Percentiles rank a stretch among this genome's conserved stretches.
Conservation (phyloP, 306 rosid species). For the Canavalia ensiformis region DNA sequence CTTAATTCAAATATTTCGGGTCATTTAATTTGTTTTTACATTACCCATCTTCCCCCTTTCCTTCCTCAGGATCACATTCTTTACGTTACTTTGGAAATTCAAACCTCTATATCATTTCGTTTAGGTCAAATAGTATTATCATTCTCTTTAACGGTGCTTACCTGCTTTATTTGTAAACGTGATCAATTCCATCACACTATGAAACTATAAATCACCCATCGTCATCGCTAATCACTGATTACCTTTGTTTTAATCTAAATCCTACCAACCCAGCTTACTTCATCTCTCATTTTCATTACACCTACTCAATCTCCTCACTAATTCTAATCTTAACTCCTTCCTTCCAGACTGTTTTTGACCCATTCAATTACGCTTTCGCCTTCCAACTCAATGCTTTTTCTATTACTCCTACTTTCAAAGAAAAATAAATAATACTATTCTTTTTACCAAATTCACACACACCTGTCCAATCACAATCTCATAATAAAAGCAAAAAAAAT, state of each 20-base stretch:
- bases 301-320: neutral
- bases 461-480: neutral
- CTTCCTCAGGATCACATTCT: constrained; percentile 30
- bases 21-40: constrained; percentile 53
- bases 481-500: neutral
- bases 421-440: neutral
- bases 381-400: neutral
- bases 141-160: neutral
- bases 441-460: neutral
- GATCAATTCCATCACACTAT: neutral
- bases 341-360: neutral
- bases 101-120: constrained; percentile 18
- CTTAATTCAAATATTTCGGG: constrained; percentile 36
- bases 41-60: constrained; percentile 33
- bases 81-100: constrained; percentile 22
- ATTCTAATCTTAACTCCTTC: neutral
- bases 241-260: neutral
- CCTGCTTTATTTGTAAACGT: neutral
- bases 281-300: neutral
- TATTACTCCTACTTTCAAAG: neutral
- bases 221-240: too few species aligned
- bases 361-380: neutral
- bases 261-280: neutral
- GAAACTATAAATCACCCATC: too few species aligned
- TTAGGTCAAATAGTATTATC: constrained; percentile 24